Evolutionary conservation across 495 filamentous ascomycete genomes (phyloP), one percentile per base, ranked within the genome.

Genomic region (Tuber borchii): DNA sequence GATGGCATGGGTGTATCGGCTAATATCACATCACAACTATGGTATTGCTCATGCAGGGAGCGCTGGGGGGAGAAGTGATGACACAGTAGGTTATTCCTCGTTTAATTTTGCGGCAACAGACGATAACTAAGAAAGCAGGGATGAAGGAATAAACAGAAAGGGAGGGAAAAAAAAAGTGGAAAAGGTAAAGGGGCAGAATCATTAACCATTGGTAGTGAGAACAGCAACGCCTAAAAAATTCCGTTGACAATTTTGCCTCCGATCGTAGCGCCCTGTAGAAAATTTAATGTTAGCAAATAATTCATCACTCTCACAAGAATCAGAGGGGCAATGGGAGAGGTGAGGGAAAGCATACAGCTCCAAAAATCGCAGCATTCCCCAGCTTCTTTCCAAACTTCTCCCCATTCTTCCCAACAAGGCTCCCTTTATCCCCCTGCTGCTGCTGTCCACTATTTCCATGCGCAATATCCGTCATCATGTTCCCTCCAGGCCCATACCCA

Each of bases 201-300:
- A 34, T 31, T 34, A 65, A 7, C 26, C 26, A 34, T 2, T 8
- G 56, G 4, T 65, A 8, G 56, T n/a, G 56, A 2, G 31, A 26
- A 34, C 1, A 34, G 34, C 8, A 42, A 45, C 69, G 39, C 69
- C 86, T 90, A 96, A 83, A 97, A 96, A 72, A 98, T 96, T 73
- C 90, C 89, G 83, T 97, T 96, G 74, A 98, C 95, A 82, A 98
- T 91, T 76, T 97, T 94, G 74, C 90, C 88, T 43, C 95, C 95
- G 76, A 97, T 89, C 7, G 95, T 96, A 75, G 92, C 92, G 76
- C 92, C 92, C 78, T 77, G 39, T 22, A 48, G 31, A 70, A 42
- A 71, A 31, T 26, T 68, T 31, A 44, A 46, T 39, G 26, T 74
- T 40, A 69, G 61, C 39, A 39, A 39, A 26, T 19, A 22, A 20